Evolutionary conservation across 1,139 yeast species (phyloP), one percentile per base, ranked within the genome.

Genomic region (Diutina pseudorugosa): DNA sequence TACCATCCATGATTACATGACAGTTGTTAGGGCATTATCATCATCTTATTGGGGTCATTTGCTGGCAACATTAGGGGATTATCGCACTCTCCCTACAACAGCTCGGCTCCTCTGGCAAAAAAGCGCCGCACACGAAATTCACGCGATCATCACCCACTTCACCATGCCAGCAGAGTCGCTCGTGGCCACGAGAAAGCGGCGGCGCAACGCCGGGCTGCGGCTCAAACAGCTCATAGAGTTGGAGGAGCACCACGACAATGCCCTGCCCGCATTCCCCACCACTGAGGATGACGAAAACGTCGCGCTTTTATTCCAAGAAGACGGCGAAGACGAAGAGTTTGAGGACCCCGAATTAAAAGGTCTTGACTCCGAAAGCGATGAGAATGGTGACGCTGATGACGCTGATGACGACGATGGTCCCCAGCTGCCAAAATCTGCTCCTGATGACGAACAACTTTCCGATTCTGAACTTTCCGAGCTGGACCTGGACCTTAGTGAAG

Each of bases 161-260:
- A 30, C 36, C 36, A 30, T 30, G 36, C 36, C 36, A 30, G 36
- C 36, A 30, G 36, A 30, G 36, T 30, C 36, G 36, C 69, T 83
- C 57, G 83, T 85, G 59, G 81, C 87, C 14, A 83, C 94, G 5
- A 77, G 96, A 57, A 70, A 82, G 54, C 76, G 90, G 57, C 80
- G 99, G 52, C 68, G 89, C 51, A 93, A 93, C 68, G 98, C 98
- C 1, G 99, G 99, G 11, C 85, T 89, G 52, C 74, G 94, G 54
- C 72, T 93, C 62, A 80, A 81, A 62, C 83, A 83, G 56, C 74
- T 93, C 59, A 71, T 93, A 23, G 85, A 82, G 56, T 76, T 86
- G 45, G 96, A 90, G 61, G 80, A 74, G 57, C 72, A 66, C 54
- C 65, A 70, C 5, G 62, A 66, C 18, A 71, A 65, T 55, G 55